These are phyloP conservation scores for Oryza glaberrima DNA, from an alignment of 176 grass and related monocot genomes.

Conservation along the genomic window DNA sequence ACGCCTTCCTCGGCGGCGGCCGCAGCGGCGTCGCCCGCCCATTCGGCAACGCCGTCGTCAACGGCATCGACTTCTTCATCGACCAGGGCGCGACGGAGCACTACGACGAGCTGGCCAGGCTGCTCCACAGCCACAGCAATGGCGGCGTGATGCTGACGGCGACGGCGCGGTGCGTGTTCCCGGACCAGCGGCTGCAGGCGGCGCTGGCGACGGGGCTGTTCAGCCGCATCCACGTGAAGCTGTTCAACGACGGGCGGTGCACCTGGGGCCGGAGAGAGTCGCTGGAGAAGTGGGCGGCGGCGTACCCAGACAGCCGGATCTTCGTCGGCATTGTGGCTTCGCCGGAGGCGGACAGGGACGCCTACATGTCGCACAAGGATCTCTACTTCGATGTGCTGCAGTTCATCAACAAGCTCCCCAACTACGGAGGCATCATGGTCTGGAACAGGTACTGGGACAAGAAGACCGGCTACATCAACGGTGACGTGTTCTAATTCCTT, in stretches of 20 bases:
- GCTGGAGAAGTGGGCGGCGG: slow-evolving; percentile 13
- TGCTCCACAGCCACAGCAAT: neutral
- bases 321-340: slow-evolving; percentile 21
- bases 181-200: slow-evolving; percentile 24
- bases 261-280: neutral
- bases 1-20: slow-evolving; percentile 1
- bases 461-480: neutral
- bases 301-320: neutral
- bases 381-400: neutral
- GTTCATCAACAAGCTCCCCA: neutral
- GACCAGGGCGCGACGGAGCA: neutral
- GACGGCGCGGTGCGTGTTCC: slow-evolving; percentile 58
- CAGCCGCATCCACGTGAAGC: slow-evolving; percentile 56
- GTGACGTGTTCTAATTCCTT: no score
- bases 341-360: slow-evolving; percentile 14
- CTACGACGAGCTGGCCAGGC: slow-evolving; percentile 35
- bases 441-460: slow-evolving; percentile 41
- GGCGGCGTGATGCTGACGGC: slow-evolving; percentile 29
- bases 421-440: slow-evolving; percentile 7
- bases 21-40: slow-evolving; percentile 13
- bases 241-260: neutral
- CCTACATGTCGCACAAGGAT: slow-evolving; percentile 18
- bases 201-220: slow-evolving; percentile 61
- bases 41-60: slow-evolving; percentile 22
- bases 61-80: slow-evolving; percentile 32